Evolutionary conservation across 805 yeast species (phyloP), one percentile per base, ranked within the genome.

Genomic region (Saccharomycopsis amapae): DNA sequence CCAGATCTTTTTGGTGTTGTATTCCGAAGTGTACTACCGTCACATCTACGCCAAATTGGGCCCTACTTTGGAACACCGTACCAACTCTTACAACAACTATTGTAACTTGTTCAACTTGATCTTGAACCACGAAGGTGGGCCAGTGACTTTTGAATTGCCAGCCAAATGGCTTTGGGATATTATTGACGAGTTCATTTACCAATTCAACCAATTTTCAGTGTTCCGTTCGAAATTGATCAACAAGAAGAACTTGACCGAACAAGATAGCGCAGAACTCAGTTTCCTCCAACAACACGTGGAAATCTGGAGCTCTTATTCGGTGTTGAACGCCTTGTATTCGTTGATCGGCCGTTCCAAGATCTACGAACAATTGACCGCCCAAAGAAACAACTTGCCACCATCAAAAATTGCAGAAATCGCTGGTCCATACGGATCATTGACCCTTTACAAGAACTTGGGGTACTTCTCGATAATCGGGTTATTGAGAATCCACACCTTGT

Each of bases 151-250:
- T 48, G 76, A 71, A 54, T 56, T 72, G 40, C 76, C 76, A 40
- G 62, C 62, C 50, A 64, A 66, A 52, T 72, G 76, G 76, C 60
- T 69, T 20, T 72, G 76, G 76, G 76, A 72, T 45, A 69, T 72
- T 48, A 63, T 72, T 48, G 76, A 72, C 51, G 76, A 72, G 58
- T 72, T 72, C 57, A 71, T 72, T 56, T 72, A 72, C 54, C 76
- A 72, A 58, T 72, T 66, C 62, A 70, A 70, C 55, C 63, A 65
- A 53, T 72, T 68, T 48, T 62, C 71, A 40, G 56, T 64, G 40
- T 70, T 64, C 60, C 63, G 71, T 49, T 58, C 66, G 25, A 63
- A 68, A 46, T 56, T 63, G 38, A 55, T 66, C 34, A 51, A 59
- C 46, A 62, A 60, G 49, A 55, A 56, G 31, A 61, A 58, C 37